These are phyloP conservation scores for Hypoxylon sp. DNA, from an alignment of 2,329 filamentous ascomycete genomes.

Conservation along the genomic window DNA sequence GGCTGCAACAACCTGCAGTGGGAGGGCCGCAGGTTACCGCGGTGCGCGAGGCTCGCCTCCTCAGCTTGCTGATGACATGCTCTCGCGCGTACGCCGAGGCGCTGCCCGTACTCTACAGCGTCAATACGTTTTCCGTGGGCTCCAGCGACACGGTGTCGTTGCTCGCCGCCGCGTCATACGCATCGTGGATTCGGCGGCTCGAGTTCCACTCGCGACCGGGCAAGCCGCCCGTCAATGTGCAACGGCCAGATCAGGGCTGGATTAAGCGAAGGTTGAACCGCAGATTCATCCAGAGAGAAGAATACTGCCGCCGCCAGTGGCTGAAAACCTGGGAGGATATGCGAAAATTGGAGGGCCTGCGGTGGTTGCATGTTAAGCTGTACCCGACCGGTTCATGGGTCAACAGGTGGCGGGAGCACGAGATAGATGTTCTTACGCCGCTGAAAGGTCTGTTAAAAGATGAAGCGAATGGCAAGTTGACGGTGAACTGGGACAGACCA, in stretches of 20 bases:
- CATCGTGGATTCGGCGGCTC: conserved; percentile 3
- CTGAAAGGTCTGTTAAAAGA: conserved; percentile 6
- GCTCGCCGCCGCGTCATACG: background rate
- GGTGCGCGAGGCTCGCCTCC: conserved; percentile 3
- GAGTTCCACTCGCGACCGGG: background rate
- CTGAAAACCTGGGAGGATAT: conserved; percentile 5
- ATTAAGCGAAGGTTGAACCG: conserved; percentile 1
- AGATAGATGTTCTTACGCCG: conserved; percentile 6
- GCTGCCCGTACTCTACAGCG: conserved; percentile 2
- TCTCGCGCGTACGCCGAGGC: background rate
- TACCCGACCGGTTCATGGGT: background rate
- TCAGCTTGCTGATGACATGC: conserved; percentile 2
- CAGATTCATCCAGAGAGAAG: background rate
- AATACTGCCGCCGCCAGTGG: background rate
- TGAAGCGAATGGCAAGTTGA: conserved; percentile 11
- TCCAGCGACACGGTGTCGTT: background rate
- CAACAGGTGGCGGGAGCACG: conserved; percentile 1
- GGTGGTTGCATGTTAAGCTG: conserved; percentile 11
- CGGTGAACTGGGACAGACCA: conserved; percentile 10
- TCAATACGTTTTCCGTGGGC: background rate
- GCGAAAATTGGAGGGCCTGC: conserved; percentile 8
- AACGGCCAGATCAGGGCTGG: conserved; percentile 3
- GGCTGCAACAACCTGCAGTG: background rate
- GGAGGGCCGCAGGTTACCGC: background rate
- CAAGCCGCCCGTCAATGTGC: conserved; percentile 5